A percentile compares a stretch with the other conserved stretches of the same genome.
These are phyloP conservation scores for Paramecium biaurelia DNA, from an alignment of 73 alveolate genomes.

Conservation along the genomic window DNA sequence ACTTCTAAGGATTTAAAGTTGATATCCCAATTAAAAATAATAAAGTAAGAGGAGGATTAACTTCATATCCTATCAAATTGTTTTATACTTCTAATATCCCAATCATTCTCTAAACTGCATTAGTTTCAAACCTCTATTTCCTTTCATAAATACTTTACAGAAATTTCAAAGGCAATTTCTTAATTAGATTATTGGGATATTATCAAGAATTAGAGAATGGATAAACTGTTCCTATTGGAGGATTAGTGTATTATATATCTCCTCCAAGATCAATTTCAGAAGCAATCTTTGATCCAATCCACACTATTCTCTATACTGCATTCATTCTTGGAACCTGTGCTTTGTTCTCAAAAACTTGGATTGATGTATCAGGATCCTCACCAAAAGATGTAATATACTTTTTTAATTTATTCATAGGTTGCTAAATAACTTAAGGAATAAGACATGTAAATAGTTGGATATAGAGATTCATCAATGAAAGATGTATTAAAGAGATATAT, in stretches of 20 bases:
- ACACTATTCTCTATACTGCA: conserved; percentile 95
- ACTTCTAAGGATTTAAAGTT: conserved; percentile 98
- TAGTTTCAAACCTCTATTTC: conserved; percentile 99
- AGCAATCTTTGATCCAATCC: conserved; percentile 92
- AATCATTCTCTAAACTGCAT: conserved; percentile 98
- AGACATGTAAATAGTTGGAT: conserved; percentile 96
- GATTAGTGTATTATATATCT: conserved; percentile 97
- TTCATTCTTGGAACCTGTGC: conserved; percentile 98
- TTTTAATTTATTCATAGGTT: not conserved
- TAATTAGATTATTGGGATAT: conserved; percentile 95
- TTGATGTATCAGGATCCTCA: conserved; percentile 97
- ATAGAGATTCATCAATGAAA: conserved; percentile 89
- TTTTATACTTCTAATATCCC: conserved; percentile 99
- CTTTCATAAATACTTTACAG: conserved; percentile 97
- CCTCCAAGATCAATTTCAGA: conserved; percentile 93
- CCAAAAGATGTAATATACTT: conserved; percentile 87
- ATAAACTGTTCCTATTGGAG: conserved; percentile 98
- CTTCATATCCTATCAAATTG: conserved; percentile 98
- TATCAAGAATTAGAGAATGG: conserved; percentile 97
- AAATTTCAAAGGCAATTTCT: conserved; percentile 96
- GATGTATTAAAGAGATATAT: conserved; percentile 93
- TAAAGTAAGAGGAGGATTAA: conserved; percentile 93
- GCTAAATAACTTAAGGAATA: conserved; percentile 99
- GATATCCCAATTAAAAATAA: conserved; percentile 86
- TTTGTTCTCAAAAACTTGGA: conserved; percentile 98